These are phyloP conservation scores for Gentiana dahurica DNA, from an alignment of 257 asterid species.

Conservation along the genomic window DNA sequence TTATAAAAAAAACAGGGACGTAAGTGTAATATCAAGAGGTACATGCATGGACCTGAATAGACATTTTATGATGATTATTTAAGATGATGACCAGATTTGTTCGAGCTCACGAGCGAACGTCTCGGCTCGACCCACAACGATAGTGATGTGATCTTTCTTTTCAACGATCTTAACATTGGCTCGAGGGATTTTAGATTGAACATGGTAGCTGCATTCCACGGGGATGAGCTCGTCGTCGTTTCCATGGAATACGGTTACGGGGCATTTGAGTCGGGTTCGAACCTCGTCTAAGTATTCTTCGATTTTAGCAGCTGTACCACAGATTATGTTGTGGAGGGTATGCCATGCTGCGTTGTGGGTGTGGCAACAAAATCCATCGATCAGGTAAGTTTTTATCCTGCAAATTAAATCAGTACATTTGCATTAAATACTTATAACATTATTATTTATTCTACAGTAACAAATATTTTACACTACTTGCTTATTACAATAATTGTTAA, in stretches of 20 bases:
- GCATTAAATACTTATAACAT: no score
- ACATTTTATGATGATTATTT: background rate
- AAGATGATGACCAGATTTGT: conserved; percentile 44
- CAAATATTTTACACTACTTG: no score
- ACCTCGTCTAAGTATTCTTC: conserved; percentile 69
- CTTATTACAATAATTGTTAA: no score
- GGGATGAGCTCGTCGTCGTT: conserved; percentile 75
- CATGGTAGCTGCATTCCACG: conserved; percentile 69
- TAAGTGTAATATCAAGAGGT: no score
- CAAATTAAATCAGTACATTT: background rate
- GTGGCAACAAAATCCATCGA: conserved; percentile 84
- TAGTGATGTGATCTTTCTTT: conserved; percentile 77
- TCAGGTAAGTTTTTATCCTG: conserved; percentile 78
- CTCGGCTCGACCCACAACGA: conserved; percentile 80
- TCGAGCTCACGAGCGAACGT: conserved; percentile 86
- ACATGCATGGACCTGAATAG: no score
- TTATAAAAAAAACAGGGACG: no score
- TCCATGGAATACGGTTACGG: conserved; percentile 61
- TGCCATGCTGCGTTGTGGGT: conserved; percentile 98
- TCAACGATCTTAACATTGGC: conserved; percentile 56
- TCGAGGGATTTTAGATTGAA: conserved; percentile 51
- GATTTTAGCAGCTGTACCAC: conserved; percentile 76
- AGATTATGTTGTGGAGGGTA: conserved; percentile 82
- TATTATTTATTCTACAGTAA: no score
- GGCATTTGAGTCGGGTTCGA: conserved; percentile 37